Evolutionary conservation across 2,329 filamentous ascomycete genomes (phyloP), one percentile per base, ranked within the genome.

Genomic region (Pseudogymnoascus sp.): DNA sequence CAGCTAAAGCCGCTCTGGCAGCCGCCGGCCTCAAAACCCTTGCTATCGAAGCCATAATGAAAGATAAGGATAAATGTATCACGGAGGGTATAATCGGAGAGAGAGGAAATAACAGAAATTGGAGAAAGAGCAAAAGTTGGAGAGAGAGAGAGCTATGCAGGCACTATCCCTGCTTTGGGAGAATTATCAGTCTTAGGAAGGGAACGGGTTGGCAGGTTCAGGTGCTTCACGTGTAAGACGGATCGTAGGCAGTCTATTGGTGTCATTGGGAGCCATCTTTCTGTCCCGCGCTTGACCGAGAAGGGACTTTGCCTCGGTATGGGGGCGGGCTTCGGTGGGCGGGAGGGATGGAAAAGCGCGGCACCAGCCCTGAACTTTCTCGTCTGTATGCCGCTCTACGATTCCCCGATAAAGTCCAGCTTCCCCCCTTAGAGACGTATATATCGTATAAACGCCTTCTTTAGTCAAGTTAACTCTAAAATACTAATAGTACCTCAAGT

Each of bases 1-100:
- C 67, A 58, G 74, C 71, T 25, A 65, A 68, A 61, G 72, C 66
- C 64, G 70, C 66, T 65, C 72, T 73, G 67, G 74, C 74, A 66
- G 74, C 76, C 68, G 76, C 70, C 60, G 78, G 77, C 64, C 78
- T 76, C 69, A 80, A 68, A 15, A 73, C 72, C 67, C 77, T 78
- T 62, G 74, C 72, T 66, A 82, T 73, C 55, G 78, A 77, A 62
- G 78, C 77, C 80, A 82, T 82, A 59, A 59, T 71, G 65, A 63
- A 36, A 52, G 59, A 60, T 59, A 39, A 36, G 33, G 33, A 31
- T 25, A 59, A 35, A 18, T 12, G 9, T 3, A 27, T 52, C 25
- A 29, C 42, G 15, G 9, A 27, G 18, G 33, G 9, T 25, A 59
- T 37, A 25, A 10, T 36, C n/a, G 7, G 21, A 12, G 25, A 29